Conservation (phyloP, 805 yeast genomes). For the Starmerella tilneyi region DNA sequence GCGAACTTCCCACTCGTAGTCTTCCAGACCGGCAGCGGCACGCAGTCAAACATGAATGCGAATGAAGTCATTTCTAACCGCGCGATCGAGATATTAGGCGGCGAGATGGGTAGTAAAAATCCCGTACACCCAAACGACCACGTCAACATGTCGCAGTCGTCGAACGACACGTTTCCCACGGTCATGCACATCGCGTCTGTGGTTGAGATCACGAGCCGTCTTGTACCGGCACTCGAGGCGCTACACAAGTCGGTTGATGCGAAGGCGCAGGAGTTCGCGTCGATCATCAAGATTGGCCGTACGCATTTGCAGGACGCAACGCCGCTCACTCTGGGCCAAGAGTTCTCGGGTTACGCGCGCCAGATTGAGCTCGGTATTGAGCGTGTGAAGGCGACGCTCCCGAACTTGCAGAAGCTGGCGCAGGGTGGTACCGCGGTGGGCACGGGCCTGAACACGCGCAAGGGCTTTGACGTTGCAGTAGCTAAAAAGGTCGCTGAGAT, state of each 20-base stretch:
- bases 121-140: slow-evolving; percentile 99
- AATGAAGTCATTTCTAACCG: slow-evolving; percentile 97
- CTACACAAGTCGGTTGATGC: slow-evolving; percentile 68
- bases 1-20: slow-evolving; percentile 97
- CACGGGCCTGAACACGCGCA: slow-evolving; percentile 89
- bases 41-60: slow-evolving; percentile 98
- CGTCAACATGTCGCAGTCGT: slow-evolving; percentile 96
- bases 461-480: slow-evolving; percentile 77
- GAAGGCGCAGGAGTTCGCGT: slow-evolving; percentile 73
- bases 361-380: slow-evolving; percentile 85
- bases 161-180: slow-evolving; percentile 98
- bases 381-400: slow-evolving; percentile 68
- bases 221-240: slow-evolving; percentile 69
- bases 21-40: slow-evolving; percentile 98
- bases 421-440: slow-evolving; percentile 99
- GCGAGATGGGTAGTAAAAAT: slow-evolving; percentile 77
- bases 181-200: slow-evolving; percentile 99
- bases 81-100: slow-evolving; percentile 93
- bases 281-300: slow-evolving; percentile 96
- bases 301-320: slow-evolving; percentile 98
- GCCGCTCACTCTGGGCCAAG: slow-evolving; percentile 95
- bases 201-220: slow-evolving; percentile 61
- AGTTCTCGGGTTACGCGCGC: slow-evolving; percentile 91
- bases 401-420: slow-evolving; percentile 71
- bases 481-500: slow-evolving; percentile 77